A percentile compares a stretch with the other conserved stretches of the same genome.
These are phyloP conservation scores for Arthroderma sp. DNA, from an alignment of 2,329 filamentous ascomycete species.

Conservation along the genomic window DNA sequence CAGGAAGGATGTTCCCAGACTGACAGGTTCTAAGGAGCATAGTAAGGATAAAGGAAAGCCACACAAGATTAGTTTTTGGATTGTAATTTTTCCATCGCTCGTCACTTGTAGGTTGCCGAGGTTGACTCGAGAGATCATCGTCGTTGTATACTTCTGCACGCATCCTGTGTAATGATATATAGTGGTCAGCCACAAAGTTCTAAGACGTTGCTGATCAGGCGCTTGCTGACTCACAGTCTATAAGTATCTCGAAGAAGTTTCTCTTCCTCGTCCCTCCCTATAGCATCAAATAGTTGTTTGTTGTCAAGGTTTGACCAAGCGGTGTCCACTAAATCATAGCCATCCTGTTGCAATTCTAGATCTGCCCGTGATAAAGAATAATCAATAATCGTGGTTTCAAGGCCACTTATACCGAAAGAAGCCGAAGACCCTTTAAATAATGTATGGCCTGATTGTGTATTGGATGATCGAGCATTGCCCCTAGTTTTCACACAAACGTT, in stretches of 20 bases:
- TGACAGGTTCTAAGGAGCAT: slow-evolving; percentile 36
- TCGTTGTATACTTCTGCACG: slow-evolving; percentile 29
- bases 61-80: slow-evolving; percentile 50
- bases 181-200: neutral
- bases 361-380: slow-evolving; percentile 53
- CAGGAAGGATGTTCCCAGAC: slow-evolving; percentile 10
- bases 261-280: slow-evolving; percentile 30
- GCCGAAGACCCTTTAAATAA: slow-evolving; percentile 12
- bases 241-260: slow-evolving; percentile 29
- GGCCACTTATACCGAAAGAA: slow-evolving; percentile 38
- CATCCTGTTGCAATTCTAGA: slow-evolving; percentile 19
- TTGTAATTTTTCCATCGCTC: slow-evolving; percentile 42
- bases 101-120: slow-evolving; percentile 9
- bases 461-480: slow-evolving; percentile 3
- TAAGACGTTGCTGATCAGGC: neutral
- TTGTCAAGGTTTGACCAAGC: slow-evolving; percentile 31
- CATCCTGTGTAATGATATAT: slow-evolving; percentile 19
- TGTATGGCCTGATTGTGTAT: neutral
- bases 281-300: slow-evolving; percentile 30
- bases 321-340: slow-evolving; percentile 9
- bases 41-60: slow-evolving; percentile 48
- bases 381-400: slow-evolving; percentile 54
- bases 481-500: slow-evolving; percentile 46
- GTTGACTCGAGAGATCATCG: slow-evolving; percentile 26
- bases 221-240: slow-evolving; percentile 22